Percentiles rank a stretch among this genome's conserved stretches.
phyloP scores from a whole-genome alignment of 495 filamentous ascomycete genomes.

The Xylaria nigripes region DNA sequence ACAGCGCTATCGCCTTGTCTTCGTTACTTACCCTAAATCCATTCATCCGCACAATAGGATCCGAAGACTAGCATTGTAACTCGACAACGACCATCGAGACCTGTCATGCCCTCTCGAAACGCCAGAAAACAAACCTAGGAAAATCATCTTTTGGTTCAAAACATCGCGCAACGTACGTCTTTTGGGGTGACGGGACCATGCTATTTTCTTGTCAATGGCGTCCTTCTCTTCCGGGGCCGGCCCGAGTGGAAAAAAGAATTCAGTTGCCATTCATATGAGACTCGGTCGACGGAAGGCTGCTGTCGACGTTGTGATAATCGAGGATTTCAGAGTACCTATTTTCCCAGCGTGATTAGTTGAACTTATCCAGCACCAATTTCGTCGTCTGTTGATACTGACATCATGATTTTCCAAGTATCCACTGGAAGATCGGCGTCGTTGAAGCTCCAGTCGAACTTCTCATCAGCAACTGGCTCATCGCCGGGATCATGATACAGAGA shows the following conservation, averaged over 20 bases:
- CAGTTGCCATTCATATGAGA: constrained; percentile 35
- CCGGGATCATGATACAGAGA: constrained; percentile 94
- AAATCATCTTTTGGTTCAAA: constrained; percentile 12
- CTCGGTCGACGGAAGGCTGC: constrained; percentile 32
- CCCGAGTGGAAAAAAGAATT: constrained; percentile 13
- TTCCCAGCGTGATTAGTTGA: neutral
- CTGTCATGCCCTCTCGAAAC: constrained; percentile 25
- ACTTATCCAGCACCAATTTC: neutral
- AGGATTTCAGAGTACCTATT: constrained; percentile 97
- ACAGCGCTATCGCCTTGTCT: neutral
- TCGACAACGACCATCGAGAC: constrained; percentile 3
- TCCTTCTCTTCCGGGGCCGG: constrained; percentile 13
- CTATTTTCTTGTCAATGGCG: constrained; percentile 18
- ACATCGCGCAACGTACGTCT: constrained; percentile 4
- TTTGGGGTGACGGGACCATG: constrained; percentile 9
- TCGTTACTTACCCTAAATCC: constrained; percentile 4
- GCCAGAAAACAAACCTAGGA: constrained; percentile 19
- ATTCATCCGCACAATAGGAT: neutral
- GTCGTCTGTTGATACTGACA: constrained; percentile 49
- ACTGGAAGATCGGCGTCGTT: constrained; percentile 97
- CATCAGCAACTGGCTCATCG: constrained; percentile 89
- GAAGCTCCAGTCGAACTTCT: constrained; percentile 99
- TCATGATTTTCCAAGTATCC: constrained; percentile 99
- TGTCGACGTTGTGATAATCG: constrained; percentile 94
- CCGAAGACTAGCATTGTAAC: constrained; percentile 1